Evolutionary conservation across 768 basidiomycete genomes (phyloP).

Genomic region (Harrya chromipes): DNA sequence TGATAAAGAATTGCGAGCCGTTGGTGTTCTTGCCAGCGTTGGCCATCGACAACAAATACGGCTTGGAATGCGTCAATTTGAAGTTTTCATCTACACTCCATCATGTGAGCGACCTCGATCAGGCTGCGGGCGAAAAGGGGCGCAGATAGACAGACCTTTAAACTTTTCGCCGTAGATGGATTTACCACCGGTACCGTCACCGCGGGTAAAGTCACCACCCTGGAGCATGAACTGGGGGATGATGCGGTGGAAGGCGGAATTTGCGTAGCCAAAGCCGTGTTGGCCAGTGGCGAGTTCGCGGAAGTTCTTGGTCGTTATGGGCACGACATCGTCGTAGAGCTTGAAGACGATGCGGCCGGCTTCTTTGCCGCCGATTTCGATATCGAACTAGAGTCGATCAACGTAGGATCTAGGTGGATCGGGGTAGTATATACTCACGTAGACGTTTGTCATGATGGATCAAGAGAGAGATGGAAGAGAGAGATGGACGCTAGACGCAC

Average conservation of each 20-base stretch:
- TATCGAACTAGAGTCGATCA: constrained; percentile 56
- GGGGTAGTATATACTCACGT: constrained; percentile 3
- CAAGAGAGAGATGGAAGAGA: background rate
- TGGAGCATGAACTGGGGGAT: constrained; percentile 88
- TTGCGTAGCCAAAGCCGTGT: constrained; percentile 71
- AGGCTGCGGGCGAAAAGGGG: background rate
- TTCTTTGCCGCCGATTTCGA: constrained; percentile 41
- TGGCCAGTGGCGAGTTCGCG: constrained; percentile 81
- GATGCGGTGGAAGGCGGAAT: constrained; percentile 72
- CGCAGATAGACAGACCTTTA: constrained; percentile 39
- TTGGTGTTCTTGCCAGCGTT: constrained; percentile 83
- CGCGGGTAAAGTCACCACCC: constrained; percentile 79
- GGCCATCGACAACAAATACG: constrained; percentile 72
- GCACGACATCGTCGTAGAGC: constrained; percentile 78
- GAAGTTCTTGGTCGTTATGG: constrained; percentile 79
- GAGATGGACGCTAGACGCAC: no score
- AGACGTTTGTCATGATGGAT: constrained; percentile 24
- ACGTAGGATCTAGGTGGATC: background rate
- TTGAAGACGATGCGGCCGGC: constrained; percentile 74
- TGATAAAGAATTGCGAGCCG: constrained; percentile 91
- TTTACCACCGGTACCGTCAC: constrained; percentile 75
- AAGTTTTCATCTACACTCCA: constrained; percentile 79
- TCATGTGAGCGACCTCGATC: background rate
- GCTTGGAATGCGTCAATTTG: constrained; percentile 66
- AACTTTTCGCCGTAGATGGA: constrained; percentile 75